phyloP scores from a whole-genome alignment of 345 rosid genomes.

The Dipteronia sinensis region DNA sequence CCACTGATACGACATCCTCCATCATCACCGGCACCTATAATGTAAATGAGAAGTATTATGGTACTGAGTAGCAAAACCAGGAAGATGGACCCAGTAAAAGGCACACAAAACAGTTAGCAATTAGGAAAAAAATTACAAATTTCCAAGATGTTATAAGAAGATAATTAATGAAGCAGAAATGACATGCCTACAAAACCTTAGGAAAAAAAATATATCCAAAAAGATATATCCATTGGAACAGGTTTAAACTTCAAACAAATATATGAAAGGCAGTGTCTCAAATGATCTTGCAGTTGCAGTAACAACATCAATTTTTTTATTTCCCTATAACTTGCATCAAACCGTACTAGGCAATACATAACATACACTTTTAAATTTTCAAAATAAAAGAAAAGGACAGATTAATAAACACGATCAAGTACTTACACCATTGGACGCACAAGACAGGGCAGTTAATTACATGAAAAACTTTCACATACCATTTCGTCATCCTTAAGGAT shows the following conservation, averaged over 20 bases:
- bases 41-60: constrained; percentile 9
- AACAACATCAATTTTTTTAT: not conserved
- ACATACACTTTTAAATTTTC: not conserved
- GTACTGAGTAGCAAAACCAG: not conserved
- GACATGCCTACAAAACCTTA: not conserved
- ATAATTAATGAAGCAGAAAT: constrained; percentile 3
- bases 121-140: not conserved
- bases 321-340: not conserved
- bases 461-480: no score
- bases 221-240: not conserved
- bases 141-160: not conserved
- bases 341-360: not conserved
- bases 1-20: constrained; percentile 77
- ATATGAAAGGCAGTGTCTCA: not conserved
- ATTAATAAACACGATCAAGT: not conserved
- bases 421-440: not conserved
- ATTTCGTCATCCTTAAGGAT: not conserved
- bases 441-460: not conserved
- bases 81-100: constrained; percentile 2
- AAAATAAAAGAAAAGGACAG: not conserved
- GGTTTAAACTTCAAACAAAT: not conserved
- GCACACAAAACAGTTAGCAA: not conserved
- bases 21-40: constrained; percentile 66
- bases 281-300: not conserved
- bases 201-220: not conserved